Evolutionary conservation across 768 basidiomycete genomes (phyloP).

Genomic region (Mycena galericulata): DNA sequence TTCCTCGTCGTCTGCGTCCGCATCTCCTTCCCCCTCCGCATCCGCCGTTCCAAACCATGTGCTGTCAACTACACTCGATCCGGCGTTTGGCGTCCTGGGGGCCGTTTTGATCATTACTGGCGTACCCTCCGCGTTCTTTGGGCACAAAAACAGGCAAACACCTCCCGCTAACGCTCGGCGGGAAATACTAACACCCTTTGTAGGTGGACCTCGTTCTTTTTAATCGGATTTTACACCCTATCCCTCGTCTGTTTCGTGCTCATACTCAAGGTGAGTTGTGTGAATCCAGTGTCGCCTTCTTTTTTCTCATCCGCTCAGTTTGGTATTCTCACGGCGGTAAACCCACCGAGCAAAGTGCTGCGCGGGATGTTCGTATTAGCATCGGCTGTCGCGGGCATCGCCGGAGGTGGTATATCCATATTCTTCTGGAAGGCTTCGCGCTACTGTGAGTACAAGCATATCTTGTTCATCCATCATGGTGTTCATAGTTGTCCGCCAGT

Average conservation of each 20-base stretch:
- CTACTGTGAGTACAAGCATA: slow-evolving; percentile 58
- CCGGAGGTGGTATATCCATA: slow-evolving; percentile 87
- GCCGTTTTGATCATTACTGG: slow-evolving; percentile 91
- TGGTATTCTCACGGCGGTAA: slow-evolving; percentile 86
- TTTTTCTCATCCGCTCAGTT: slow-evolving; percentile 50
- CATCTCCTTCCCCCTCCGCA: slow-evolving; percentile 55
- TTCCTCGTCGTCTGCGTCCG: slow-evolving; percentile 51
- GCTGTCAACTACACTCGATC: slow-evolving; percentile 79
- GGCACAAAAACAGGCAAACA: slow-evolving; percentile 90
- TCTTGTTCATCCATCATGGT: neutral
- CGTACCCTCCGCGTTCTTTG: slow-evolving; percentile 89
- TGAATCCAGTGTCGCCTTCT: too few relatives aligned
- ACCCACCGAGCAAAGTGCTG: slow-evolving; percentile 81
- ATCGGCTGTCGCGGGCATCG: slow-evolving; percentile 80
- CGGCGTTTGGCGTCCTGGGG: slow-evolving; percentile 91
- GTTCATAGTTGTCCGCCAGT: slow-evolving; percentile 22
- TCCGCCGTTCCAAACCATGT: slow-evolving; percentile 58
- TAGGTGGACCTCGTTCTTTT: slow-evolving; percentile 90
- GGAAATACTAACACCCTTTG: neutral
- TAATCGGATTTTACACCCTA: slow-evolving; percentile 91
- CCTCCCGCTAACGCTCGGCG: neutral
- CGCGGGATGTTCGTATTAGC: slow-evolving; percentile 94
- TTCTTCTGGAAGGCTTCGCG: slow-evolving; percentile 94
- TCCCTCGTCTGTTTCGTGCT: slow-evolving; percentile 89
- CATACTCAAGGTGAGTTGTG: slow-evolving; percentile 68